Conservation (phyloP, 306 rosid genomes). For the Fragaria vesca region DNA sequence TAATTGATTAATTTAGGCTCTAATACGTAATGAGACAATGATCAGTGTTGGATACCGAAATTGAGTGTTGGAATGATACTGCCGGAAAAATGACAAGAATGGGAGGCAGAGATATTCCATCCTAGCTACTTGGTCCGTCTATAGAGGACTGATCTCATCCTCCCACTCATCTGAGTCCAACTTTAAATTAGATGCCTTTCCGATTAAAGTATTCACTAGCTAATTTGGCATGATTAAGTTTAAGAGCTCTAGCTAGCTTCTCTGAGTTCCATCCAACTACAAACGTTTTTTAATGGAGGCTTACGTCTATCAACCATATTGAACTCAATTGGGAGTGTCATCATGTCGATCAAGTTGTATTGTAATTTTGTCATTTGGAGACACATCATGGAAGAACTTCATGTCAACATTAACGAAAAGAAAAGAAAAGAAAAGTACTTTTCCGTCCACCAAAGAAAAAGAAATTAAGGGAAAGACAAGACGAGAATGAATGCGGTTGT, state of each 20-base stretch:
- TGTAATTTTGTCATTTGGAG: not conserved
- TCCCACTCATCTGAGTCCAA: slow-evolving; percentile 3
- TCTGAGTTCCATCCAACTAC: not conserved
- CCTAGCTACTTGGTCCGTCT: slow-evolving; percentile 36
- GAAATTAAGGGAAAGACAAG: too few species aligned
- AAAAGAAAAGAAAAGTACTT: too few species aligned
- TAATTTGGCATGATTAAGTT: not conserved
- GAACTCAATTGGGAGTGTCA: not conserved
- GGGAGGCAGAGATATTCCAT: slow-evolving; percentile 20
- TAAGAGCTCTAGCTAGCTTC: not conserved
- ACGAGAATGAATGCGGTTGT: too few species aligned
- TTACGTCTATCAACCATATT: not conserved
- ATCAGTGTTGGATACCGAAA: slow-evolving; percentile 41
- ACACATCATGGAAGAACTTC: not conserved
- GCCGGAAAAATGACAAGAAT: slow-evolving; percentile 45
- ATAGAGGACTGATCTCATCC: slow-evolving; percentile 62
- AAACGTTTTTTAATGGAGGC: not conserved
- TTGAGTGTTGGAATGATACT: slow-evolving; percentile 48
- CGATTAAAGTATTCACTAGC: not conserved
- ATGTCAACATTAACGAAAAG: too few species aligned
- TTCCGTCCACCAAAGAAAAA: too few species aligned
- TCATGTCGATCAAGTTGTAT: too few species aligned
- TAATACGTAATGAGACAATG: slow-evolving; percentile 31
- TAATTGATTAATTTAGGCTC: slow-evolving; percentile 23
- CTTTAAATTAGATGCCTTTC: not conserved